Evolutionary conservation across 1,284 basidiomycete genomes (phyloP).

Genomic region (Trametes pubescens): DNA sequence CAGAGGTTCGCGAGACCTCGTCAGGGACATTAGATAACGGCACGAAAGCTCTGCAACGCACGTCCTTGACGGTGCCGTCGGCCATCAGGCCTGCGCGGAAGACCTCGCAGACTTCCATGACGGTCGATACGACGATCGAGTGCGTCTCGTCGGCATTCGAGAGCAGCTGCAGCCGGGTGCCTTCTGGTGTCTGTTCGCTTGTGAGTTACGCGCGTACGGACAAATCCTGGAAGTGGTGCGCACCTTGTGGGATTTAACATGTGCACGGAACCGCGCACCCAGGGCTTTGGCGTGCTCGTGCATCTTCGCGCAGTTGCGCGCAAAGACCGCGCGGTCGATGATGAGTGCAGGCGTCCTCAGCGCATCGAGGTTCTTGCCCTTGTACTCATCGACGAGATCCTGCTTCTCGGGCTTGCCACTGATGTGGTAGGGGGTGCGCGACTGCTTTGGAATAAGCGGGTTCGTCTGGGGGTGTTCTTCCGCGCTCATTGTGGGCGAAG

Average conservation of each 20-base stretch:
- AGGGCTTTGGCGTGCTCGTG: slow-evolving; percentile 67
- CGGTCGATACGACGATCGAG: slow-evolving; percentile 79
- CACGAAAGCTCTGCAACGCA: slow-evolving; percentile 45
- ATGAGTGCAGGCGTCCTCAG: slow-evolving; percentile 83
- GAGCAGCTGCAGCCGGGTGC: slow-evolving; percentile 71
- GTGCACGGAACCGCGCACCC: slow-evolving; percentile 79
- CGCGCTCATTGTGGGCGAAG: slow-evolving; percentile 26
- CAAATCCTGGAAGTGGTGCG: slow-evolving; percentile 11
- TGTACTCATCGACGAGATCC: slow-evolving; percentile 64
- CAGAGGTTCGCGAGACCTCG: background rate
- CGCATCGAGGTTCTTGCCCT: slow-evolving; percentile 62
- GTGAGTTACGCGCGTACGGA: slow-evolving; percentile 4
- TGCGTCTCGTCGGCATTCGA: slow-evolving; percentile 61
- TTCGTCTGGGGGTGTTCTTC: slow-evolving; percentile 30
- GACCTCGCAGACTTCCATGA: slow-evolving; percentile 82
- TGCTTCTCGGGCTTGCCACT: slow-evolving; percentile 58
- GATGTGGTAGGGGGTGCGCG: slow-evolving; percentile 55
- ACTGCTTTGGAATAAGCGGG: slow-evolving; percentile 33
- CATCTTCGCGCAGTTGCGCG: slow-evolving; percentile 78
- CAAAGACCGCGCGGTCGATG: slow-evolving; percentile 77
- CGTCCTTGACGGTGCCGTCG: slow-evolving; percentile 80
- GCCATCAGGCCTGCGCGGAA: slow-evolving; percentile 74
- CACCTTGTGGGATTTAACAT: slow-evolving; percentile 88
- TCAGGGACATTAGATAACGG: background rate
- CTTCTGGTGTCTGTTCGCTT: slow-evolving; percentile 69